A percentile compares a stretch with the other conserved stretches of the same genome.
These are phyloP conservation scores for Monilinia fructicola DNA, from an alignment of 2,329 filamentous ascomycete species.

Conservation along the genomic window DNA sequence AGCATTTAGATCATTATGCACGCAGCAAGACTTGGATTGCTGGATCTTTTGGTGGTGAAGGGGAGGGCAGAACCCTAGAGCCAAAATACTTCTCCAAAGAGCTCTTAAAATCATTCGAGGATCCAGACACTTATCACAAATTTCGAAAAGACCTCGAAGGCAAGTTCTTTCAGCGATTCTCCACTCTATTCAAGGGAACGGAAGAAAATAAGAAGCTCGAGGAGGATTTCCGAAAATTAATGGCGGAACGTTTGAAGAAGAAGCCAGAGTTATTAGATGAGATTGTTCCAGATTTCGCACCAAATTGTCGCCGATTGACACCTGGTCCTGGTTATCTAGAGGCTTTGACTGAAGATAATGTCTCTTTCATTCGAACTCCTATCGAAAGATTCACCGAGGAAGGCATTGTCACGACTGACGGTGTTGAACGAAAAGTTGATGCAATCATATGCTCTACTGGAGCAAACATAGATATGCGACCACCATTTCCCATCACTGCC, in stretches of 20 bases:
- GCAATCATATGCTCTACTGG: conserved; percentile 69
- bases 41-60: conserved; percentile 45
- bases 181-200: conserved; percentile 51
- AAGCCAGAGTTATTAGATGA: conserved; percentile 43
- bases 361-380: conserved; percentile 57
- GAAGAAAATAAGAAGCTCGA: conserved; percentile 42
- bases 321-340: conserved; percentile 62
- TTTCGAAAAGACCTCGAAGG: conserved; percentile 59
- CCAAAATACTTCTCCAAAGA: conserved; percentile 56
- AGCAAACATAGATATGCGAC: conserved; percentile 58
- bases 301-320: conserved; percentile 46
- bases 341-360: conserved; percentile 59
- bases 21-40: conserved; percentile 60
- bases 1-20: conserved; percentile 42
- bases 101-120: conserved; percentile 55
- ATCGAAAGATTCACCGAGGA: conserved; percentile 59
- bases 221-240: conserved; percentile 42
- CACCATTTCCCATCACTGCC: conserved; percentile 60
- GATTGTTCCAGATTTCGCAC: conserved; percentile 45
- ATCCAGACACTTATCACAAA: conserved; percentile 56
- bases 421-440: conserved; percentile 57
- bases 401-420: conserved; percentile 61
- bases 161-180: conserved; percentile 62
- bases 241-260: conserved; percentile 44
- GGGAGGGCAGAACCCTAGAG: conserved; percentile 40